Conservation (phyloP, 2,329 filamentous ascomycete genomes). For the Septoria petroselini region DNA sequence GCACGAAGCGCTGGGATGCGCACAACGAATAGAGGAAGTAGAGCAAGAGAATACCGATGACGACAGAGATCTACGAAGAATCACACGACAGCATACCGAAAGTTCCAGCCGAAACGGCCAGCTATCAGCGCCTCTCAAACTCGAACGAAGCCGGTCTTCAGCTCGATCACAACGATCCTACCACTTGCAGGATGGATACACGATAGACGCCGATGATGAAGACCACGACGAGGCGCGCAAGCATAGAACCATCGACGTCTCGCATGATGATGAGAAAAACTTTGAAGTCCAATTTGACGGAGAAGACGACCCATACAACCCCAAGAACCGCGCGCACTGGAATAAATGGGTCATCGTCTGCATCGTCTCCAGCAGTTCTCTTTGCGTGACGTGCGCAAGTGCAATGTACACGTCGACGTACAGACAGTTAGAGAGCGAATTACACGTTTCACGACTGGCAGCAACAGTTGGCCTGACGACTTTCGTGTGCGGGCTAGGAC, state of each 20-base stretch:
- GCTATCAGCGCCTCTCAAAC: neutral
- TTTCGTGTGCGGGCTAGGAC: slow-evolving; percentile 58
- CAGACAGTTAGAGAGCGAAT: slow-evolving; percentile 69
- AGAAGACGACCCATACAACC: slow-evolving; percentile 69
- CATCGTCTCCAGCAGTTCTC: slow-evolving; percentile 69
- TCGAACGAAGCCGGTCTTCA: slow-evolving; percentile 28
- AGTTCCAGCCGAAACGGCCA: no score
- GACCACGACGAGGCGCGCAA: slow-evolving; percentile 6
- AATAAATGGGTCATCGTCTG: slow-evolving; percentile 77
- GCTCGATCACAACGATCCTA: slow-evolving; percentile 34
- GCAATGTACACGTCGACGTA: slow-evolving; percentile 73
- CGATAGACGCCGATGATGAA: slow-evolving; percentile 16
- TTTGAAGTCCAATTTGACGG: slow-evolving; percentile 75
- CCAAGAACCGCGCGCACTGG: slow-evolving; percentile 62
- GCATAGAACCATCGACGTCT: neutral
- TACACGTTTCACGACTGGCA: slow-evolving; percentile 66
- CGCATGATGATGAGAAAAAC: slow-evolving; percentile 38
- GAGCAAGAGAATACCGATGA: no score
- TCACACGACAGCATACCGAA: no score
- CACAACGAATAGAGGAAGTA: no score
- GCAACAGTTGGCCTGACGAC: slow-evolving; percentile 77
- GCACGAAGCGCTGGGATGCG: no score
- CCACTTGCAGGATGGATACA: slow-evolving; percentile 33
- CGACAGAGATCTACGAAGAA: no score
- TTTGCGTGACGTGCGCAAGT: slow-evolving; percentile 60